A percentile compares a stretch with the other conserved stretches of the same genome.
Evolutionary conservation across 208 protist species (phyloP).

Genomic region (Crithidia sp.): DNA sequence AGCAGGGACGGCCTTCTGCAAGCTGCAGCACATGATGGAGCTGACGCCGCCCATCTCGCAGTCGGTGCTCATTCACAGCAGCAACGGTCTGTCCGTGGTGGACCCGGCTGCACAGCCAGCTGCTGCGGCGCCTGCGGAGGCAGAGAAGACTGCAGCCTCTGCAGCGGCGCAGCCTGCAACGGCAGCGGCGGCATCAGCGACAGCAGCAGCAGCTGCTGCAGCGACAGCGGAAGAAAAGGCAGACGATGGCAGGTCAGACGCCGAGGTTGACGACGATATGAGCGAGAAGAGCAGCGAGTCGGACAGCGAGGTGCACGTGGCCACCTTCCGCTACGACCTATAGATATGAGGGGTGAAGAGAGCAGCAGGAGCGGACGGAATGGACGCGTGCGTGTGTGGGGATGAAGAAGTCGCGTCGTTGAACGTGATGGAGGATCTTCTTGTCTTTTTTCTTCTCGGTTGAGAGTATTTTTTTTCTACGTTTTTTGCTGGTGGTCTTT

Average conservation of each 20-base stretch:
- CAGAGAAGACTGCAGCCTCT: no score
- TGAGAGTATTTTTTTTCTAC: no score
- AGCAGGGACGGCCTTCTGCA: constrained; percentile 39
- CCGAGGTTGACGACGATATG: constrained; percentile 16
- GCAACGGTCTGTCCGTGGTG: constrained; percentile 48
- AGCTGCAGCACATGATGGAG: constrained; percentile 10
- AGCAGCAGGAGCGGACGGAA: no score
- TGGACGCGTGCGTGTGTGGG: not conserved
- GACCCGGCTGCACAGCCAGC: not conserved
- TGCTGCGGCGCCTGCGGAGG: not conserved
- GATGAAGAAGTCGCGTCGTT: not conserved
- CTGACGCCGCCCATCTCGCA: constrained; percentile 32
- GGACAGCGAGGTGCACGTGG: constrained; percentile 28
- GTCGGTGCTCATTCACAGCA: constrained; percentile 57
- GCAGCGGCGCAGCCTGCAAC: not conserved
- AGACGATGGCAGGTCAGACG: not conserved
- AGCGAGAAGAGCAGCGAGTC: constrained; percentile 35
- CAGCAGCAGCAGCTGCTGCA: constrained; percentile 4
- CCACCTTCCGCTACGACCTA: constrained; percentile 31
- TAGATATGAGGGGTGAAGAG: not conserved
- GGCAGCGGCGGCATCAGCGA: not conserved
- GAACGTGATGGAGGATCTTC: not conserved
- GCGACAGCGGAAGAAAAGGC: not conserved
- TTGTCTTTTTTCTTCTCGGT: constrained; percentile 12
- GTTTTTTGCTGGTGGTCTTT: no score